phyloP scores from a whole-genome alignment of 2,329 filamentous ascomycete genomes.

The Fusarium sp. region DNA sequence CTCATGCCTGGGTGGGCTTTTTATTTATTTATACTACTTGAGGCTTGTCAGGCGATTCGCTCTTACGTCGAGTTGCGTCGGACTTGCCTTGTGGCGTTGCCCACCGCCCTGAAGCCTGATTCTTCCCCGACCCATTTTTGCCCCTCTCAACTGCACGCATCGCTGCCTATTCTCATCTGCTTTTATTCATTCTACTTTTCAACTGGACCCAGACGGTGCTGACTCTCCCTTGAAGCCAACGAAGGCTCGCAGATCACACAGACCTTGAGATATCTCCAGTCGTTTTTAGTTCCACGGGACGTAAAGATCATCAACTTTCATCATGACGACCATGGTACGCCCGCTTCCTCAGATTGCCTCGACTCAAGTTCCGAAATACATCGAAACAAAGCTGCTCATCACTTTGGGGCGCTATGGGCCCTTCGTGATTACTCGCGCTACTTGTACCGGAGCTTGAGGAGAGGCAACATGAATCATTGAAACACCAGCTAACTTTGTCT shows the following conservation, averaged over 20 bases:
- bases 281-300: slow-evolving; percentile 41
- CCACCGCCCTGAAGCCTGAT: slow-evolving; percentile 45
- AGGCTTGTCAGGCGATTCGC: slow-evolving; percentile 24
- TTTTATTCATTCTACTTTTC: slow-evolving; percentile 25
- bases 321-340: slow-evolving; percentile 67
- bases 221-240: slow-evolving; percentile 38
- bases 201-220: slow-evolving; percentile 30
- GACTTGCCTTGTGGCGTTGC: slow-evolving; percentile 48
- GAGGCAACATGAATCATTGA: background rate
- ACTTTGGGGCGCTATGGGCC: background rate
- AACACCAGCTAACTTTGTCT: slow-evolving; percentile 33
- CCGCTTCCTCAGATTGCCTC: background rate
- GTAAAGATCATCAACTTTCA: slow-evolving; percentile 44
- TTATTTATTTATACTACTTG: slow-evolving; percentile 7
- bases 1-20: slow-evolving; percentile 23
- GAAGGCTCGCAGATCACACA: slow-evolving; percentile 41
- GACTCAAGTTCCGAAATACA: background rate
- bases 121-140: slow-evolving; percentile 45
- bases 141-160: slow-evolving; percentile 39
- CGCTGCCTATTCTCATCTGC: slow-evolving; percentile 30
- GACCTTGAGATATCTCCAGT: slow-evolving; percentile 9
- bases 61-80: slow-evolving; percentile 38
- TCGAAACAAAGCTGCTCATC: background rate
- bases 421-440: background rate
- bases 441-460: background rate